phyloP scores from a whole-genome alignment of 768 basidiomycete species.

The Gloeopeniophorella convolvens region DNA sequence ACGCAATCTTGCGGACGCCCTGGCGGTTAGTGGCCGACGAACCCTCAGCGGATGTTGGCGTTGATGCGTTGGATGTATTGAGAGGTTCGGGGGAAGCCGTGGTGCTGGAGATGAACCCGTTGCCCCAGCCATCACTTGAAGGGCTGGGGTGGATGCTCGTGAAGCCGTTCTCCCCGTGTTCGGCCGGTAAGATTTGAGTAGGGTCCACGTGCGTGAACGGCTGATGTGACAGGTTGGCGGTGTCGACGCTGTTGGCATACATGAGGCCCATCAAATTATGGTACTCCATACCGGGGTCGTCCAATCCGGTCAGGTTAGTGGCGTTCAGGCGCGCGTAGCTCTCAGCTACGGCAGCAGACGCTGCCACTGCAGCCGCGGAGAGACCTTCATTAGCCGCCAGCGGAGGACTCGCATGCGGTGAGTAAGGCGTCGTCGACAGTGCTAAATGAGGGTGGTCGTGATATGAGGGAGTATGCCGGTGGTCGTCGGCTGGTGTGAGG shows the following conservation, averaged over 20 bases:
- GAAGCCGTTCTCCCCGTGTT: conserved; percentile 36
- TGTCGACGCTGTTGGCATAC: conserved; percentile 46
- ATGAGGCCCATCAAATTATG: conserved; percentile 60
- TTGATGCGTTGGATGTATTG: conserved; percentile 61
- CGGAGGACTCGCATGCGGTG: conserved; percentile 31
- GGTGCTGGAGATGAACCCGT: conserved; percentile 58
- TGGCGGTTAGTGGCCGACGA: conserved; percentile 28
- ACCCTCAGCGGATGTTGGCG: conserved; percentile 63
- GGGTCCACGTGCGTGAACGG: conserved; percentile 86
- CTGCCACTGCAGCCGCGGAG: conserved; percentile 57
- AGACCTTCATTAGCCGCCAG: conserved; percentile 40
- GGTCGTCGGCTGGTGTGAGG: conserved; percentile 20
- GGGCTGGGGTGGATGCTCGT: conserved; percentile 65
- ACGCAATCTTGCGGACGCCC: conserved; percentile 52
- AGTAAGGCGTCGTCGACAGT: conserved; percentile 31
- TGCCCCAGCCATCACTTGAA: conserved; percentile 71
- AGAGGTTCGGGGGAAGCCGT: conserved; percentile 74
- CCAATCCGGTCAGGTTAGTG: conserved; percentile 44
- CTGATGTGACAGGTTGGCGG: conserved; percentile 30
- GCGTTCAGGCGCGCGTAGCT: conserved; percentile 62
- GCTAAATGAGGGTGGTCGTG: conserved; percentile 22
- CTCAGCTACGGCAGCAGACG: conserved; percentile 66
- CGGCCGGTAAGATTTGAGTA: conserved; percentile 67
- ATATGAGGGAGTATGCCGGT: conserved; percentile 21
- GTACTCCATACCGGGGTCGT: conserved; percentile 55